These are phyloP conservation scores for Populus simonii DNA, from an alignment of 345 rosid genomes.

Conservation along the genomic window DNA sequence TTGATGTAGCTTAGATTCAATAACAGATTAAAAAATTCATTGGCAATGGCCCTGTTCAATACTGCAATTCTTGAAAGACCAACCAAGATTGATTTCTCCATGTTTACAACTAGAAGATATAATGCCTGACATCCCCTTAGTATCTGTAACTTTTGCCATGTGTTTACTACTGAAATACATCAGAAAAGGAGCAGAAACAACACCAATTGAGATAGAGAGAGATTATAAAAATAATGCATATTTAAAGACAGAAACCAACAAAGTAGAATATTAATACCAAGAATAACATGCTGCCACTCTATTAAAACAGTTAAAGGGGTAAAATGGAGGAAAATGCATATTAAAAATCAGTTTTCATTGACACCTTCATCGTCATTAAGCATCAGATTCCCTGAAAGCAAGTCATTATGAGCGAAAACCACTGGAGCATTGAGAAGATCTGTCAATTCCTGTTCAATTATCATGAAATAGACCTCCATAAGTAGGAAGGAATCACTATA, in stretches of 20 bases:
- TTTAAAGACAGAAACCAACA: not conserved
- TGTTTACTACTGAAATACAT: not conserved
- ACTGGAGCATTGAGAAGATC: constrained; percentile 67
- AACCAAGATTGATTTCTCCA: not conserved
- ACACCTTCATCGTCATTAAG: constrained; percentile 77
- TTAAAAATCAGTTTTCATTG: not conserved
- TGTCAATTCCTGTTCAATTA: constrained; percentile 78
- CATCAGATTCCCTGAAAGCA: constrained; percentile 94
- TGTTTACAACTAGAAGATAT: not conserved
- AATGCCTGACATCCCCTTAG: not conserved
- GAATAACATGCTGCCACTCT: not conserved
- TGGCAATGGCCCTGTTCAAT: not conserved
- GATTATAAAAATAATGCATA: not conserved
- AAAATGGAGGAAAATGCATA: not conserved
- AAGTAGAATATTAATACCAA: not conserved
- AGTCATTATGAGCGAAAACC: constrained; percentile 91
- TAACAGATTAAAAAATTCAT: not conserved
- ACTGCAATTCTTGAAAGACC: not conserved
- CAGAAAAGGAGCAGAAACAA: not conserved
- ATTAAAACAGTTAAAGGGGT: not conserved
- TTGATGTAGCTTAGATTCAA: not conserved
- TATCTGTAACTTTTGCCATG: not conserved
- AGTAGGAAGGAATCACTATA: constrained; percentile 13
- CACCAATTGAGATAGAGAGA: not conserved
- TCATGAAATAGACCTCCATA: constrained; percentile 23